These are phyloP conservation scores for Phialemonium atrogriseum DNA, from an alignment of 2,329 filamentous ascomycete species.

Conservation along the genomic window DNA sequence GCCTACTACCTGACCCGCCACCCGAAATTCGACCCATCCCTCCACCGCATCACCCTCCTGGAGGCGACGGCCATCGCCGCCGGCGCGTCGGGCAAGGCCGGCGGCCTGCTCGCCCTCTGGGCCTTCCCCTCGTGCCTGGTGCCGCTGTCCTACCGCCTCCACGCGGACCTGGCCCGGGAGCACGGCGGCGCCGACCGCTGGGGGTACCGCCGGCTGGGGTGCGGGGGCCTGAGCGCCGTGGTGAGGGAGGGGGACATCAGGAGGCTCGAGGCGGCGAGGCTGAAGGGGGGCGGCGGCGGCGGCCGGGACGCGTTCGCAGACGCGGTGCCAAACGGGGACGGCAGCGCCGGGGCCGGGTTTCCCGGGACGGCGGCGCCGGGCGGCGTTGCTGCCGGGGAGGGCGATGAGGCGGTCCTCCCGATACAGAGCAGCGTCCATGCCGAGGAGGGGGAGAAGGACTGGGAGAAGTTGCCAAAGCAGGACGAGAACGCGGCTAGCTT, in stretches of 20 bases:
- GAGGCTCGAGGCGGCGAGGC: slow-evolving; percentile 28
- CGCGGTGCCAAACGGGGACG: slow-evolving; percentile 1
- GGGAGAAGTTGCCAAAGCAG: slow-evolving; percentile 56
- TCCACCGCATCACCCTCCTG: slow-evolving; percentile 74
- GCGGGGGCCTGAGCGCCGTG: slow-evolving; percentile 47
- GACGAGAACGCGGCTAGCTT: slow-evolving; percentile 37
- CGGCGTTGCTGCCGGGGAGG: too few relatives aligned
- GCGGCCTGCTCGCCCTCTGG: slow-evolving; percentile 83
- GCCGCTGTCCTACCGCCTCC: slow-evolving; percentile 75
- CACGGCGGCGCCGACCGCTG: slow-evolving; percentile 71
- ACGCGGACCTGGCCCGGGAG: slow-evolving; percentile 75
- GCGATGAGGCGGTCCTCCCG: slow-evolving; percentile 12
- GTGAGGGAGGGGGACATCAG: slow-evolving; percentile 18
- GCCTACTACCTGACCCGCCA: slow-evolving; percentile 90
- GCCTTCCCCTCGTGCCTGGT: slow-evolving; percentile 82
- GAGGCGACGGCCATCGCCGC: slow-evolving; percentile 80
- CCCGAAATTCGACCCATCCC: slow-evolving; percentile 64
- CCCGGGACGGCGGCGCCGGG: too few relatives aligned
- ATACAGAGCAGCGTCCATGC: slow-evolving; percentile 12
- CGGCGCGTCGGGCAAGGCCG: slow-evolving; percentile 92
- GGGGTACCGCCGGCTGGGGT: slow-evolving; percentile 77
- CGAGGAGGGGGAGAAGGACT: slow-evolving; percentile 36
- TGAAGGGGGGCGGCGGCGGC: slow-evolving; percentile 21
- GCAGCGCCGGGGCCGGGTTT: too few relatives aligned
- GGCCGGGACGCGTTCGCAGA: background rate